Base-by-base conservation (phyloP, 129 eudicot genomes). In the Artemisia tridentata region DNA sequence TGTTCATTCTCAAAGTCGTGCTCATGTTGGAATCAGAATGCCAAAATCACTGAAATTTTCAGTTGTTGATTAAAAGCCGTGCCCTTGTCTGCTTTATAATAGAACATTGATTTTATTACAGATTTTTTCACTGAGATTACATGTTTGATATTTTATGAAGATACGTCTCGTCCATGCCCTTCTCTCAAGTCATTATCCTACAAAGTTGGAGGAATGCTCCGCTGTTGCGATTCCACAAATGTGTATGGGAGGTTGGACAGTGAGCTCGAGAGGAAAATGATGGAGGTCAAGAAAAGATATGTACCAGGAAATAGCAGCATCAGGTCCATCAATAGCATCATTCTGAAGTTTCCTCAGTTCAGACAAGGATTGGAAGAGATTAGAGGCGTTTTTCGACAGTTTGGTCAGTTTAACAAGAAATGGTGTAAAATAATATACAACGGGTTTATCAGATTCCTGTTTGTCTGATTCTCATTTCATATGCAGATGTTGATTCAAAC, bases 271-370 rank as follows among this genome's bases (percentile, higher is more conserved):
- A 79, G 46, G 75, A 88, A 86, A 80, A 77, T 88, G 74, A 69
- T 77, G 74, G 89, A 88, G 75, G 76, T 72, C 25, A 86, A 80
- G 45, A 74, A 76, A 81, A 81, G 72, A 69, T 29, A 79, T 62
- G 43, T 11, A 17, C 63, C 82, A 13, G 67, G 77, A 29, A 59
- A 20, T 12, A 79, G 49, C 66, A 86, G 61, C 14, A 72, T 88
- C 80, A 86, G 82, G 75, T 81, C 91, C 17, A 80, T 84, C 20
- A 82, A 83, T 71, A 77, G 84, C 82, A 74, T 88, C 65, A 86
- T 88, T 57, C 38, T 88, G 80, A 81, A 78, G 80, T 88, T 88
- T 63, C 91, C 91, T n/a, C 88, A 79, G 68, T 73, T 86, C 69
- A 78, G 75, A 79, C 79, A 75, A 38, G 88, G 85, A 70, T 34